phyloP scores from a whole-genome alignment of 179 eudicot species.

The Gypsophila paniculata region DNA sequence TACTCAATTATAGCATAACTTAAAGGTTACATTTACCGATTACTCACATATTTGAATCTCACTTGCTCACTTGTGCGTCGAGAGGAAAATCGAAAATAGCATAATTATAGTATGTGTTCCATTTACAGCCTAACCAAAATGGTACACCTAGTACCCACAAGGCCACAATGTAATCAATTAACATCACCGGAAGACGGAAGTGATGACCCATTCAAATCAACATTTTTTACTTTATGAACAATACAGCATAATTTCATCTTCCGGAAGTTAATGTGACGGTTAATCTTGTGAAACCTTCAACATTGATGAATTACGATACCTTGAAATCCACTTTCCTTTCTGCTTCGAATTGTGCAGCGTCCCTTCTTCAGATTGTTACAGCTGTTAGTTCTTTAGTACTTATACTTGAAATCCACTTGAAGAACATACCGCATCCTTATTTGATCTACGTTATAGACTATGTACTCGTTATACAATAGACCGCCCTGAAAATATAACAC shows the following conservation, averaged over 20 bases:
- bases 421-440: slow-evolving; percentile 89
- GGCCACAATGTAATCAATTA: no score
- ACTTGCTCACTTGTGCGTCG: no score
- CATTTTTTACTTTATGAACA: background rate
- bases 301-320: background rate
- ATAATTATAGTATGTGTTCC: no score
- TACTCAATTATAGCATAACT: no score
- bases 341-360: background rate
- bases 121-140: no score
- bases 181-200: background rate
- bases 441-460: slow-evolving; percentile 92
- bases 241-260: background rate
- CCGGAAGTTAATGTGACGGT: background rate
- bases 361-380: slow-evolving; percentile 7
- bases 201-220: background rate
- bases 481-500: slow-evolving; percentile 44
- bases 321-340: background rate
- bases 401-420: slow-evolving; percentile 77
- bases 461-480: slow-evolving; percentile 86
- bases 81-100: no score
- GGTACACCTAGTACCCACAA: no score
- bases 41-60: no score
- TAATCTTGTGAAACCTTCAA: background rate
- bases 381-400: slow-evolving; percentile 20
- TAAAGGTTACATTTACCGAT: no score